These are phyloP conservation scores for Lentinula novae-zelandiae DNA, from an alignment of 1,284 basidiomycete genomes.

Conservation along the genomic window DNA sequence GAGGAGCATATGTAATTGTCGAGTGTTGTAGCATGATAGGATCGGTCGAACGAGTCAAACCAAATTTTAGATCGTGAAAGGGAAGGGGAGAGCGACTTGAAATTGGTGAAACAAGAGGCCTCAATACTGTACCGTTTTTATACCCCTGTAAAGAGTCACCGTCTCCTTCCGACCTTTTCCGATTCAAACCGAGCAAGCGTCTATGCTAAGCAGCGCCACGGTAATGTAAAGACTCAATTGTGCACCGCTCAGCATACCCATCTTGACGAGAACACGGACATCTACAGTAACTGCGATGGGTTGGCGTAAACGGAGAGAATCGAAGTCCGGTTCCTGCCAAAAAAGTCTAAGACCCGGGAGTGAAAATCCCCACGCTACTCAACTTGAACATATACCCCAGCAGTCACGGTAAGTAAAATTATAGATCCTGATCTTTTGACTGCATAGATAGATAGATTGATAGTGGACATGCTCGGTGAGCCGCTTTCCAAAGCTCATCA, in stretches of 20 bases:
- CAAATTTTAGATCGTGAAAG: background rate
- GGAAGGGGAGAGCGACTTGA: background rate
- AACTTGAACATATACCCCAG: too few species aligned
- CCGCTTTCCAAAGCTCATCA: too few species aligned
- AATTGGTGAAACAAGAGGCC: background rate
- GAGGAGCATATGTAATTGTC: background rate
- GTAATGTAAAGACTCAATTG: background rate
- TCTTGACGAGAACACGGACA: too few species aligned
- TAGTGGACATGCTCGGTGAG: too few species aligned
- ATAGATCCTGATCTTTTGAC: too few species aligned
- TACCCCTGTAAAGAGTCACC: background rate
- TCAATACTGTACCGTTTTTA: background rate
- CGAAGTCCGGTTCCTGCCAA: too few species aligned
- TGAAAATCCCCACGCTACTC: too few species aligned
- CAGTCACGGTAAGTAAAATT: too few species aligned
- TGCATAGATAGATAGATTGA: too few species aligned
- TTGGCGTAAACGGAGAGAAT: too few species aligned
- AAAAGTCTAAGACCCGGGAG: too few species aligned
- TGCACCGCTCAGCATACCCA: background rate
- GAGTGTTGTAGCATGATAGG: constrained; percentile 6
- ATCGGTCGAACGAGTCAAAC: background rate
- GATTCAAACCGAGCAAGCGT: constrained; percentile 6
- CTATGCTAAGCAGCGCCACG: background rate
- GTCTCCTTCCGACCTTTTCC: constrained; percentile 5
- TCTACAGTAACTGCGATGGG: too few species aligned